These are phyloP conservation scores for Capillidium heterosporum DNA, from an alignment of 371 early-diverging fungal species.

Conservation along the genomic window DNA sequence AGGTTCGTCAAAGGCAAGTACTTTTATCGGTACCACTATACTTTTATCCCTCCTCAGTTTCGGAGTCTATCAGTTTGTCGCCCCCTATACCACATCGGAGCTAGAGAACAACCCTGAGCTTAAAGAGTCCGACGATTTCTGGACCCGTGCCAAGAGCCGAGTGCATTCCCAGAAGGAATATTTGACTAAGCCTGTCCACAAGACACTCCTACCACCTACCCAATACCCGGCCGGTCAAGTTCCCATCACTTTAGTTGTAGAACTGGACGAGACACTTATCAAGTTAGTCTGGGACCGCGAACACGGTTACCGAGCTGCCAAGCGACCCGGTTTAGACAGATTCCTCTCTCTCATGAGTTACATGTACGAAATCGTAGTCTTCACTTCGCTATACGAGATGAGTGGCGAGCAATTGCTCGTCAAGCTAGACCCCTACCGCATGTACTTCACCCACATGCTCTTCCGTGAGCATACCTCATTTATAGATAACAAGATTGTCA, in stretches of 20 bases:
- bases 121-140: neutral
- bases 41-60: neutral
- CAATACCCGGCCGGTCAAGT: conserved; percentile 60
- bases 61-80: neutral
- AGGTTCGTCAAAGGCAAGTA: neutral
- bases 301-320: conserved; percentile 86
- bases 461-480: conserved; percentile 79
- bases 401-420: conserved; percentile 65
- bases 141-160: conserved; percentile 1
- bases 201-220: conserved; percentile 48
- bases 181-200: neutral
- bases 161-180: neutral
- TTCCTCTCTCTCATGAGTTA: conserved; percentile 77
- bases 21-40: neutral
- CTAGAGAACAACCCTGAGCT: neutral
- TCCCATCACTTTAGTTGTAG: conserved; percentile 80
- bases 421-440: conserved; percentile 73
- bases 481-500: conserved; percentile 65
- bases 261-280: conserved; percentile 81
- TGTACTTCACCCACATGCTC: conserved; percentile 63
- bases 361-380: conserved; percentile 89
- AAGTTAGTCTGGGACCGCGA: conserved; percentile 82
- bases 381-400: conserved; percentile 57
- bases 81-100: neutral
- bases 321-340: conserved; percentile 87